Evolutionary conservation across 2,329 filamentous ascomycete genomes (phyloP).

Genomic region (Trichophyton schoenleinii): DNA sequence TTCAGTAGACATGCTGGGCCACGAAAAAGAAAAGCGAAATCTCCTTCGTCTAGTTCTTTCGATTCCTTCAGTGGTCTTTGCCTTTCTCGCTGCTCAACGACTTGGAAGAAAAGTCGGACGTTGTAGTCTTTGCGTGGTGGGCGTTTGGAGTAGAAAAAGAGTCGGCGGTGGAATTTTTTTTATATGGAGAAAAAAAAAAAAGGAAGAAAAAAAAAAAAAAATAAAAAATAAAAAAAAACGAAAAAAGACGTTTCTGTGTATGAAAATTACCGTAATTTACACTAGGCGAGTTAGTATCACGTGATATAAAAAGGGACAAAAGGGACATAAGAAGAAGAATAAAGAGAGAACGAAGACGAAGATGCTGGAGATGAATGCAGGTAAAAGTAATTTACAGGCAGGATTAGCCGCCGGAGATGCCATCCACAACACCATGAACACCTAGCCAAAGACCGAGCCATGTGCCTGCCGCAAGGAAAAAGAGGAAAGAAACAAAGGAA

Average conservation of each 20-base stretch:
- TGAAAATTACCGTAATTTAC: slow-evolving; percentile 1
- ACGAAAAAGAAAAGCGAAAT: slow-evolving; percentile 1
- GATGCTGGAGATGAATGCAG: neutral
- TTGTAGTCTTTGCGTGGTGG: neutral
- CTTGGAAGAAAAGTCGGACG: neutral
- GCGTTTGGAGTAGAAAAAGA: neutral
- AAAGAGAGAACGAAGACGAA: neutral
- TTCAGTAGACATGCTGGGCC: slow-evolving; percentile 78
- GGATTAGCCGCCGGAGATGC: neutral
- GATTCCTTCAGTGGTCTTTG: neutral
- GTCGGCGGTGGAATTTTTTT: neutral
- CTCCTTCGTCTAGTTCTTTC: neutral
- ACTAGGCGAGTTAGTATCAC: neutral
- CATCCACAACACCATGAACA: neutral
- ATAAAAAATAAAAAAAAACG: neutral
- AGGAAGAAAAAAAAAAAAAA: neutral
- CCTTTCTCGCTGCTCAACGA: slow-evolving; percentile 1
- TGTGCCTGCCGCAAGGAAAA: neutral
- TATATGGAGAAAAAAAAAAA: neutral
- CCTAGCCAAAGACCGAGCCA: neutral
- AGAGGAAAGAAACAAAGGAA: neutral
- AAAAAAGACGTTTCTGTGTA: neutral
- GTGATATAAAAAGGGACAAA: neutral
- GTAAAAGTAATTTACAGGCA: neutral
- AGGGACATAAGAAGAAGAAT: neutral